Conservation (phyloP, 2,329 filamentous ascomycete species). For the Colletotrichum musicola region DNA sequence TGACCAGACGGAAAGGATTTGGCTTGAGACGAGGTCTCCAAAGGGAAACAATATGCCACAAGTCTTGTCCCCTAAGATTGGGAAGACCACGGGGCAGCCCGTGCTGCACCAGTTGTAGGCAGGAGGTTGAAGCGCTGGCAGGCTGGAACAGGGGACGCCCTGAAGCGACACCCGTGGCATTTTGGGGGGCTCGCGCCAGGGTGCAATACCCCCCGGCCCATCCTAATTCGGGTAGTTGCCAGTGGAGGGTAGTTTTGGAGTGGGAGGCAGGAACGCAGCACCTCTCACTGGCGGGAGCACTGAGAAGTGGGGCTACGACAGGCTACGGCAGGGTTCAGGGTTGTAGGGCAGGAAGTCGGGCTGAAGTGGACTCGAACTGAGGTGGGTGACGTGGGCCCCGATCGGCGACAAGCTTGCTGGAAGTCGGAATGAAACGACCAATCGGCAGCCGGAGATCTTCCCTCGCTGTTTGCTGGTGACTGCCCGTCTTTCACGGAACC, state of each 20-base stretch:
- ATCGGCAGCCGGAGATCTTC: slow-evolving; percentile 6
- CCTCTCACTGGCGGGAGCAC: background rate
- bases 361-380: slow-evolving; percentile 16
- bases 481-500: too few species aligned
- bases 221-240: background rate
- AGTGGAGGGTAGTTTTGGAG: background rate
- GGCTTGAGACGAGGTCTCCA: background rate
- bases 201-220: background rate
- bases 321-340: slow-evolving; percentile 22
- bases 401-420: slow-evolving; percentile 20
- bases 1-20: slow-evolving; percentile 6
- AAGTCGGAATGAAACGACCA: slow-evolving; percentile 26
- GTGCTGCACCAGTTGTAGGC: background rate
- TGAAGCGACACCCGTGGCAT: background rate
- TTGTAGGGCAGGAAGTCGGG: background rate
- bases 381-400: slow-evolving; percentile 2
- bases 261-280: slow-evolving; percentile 2
- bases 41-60: background rate
- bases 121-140: background rate
- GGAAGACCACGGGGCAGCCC: slow-evolving; percentile 7
- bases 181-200: slow-evolving; percentile 8
- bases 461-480: slow-evolving; percentile 18
- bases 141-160: slow-evolving; percentile 17
- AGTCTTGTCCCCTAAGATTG: slow-evolving; percentile 3
- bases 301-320: slow-evolving; percentile 2